These are phyloP conservation scores for Sclerospora graminicola DNA, from an alignment of 352 stramenopile species.

Conservation along the genomic window DNA sequence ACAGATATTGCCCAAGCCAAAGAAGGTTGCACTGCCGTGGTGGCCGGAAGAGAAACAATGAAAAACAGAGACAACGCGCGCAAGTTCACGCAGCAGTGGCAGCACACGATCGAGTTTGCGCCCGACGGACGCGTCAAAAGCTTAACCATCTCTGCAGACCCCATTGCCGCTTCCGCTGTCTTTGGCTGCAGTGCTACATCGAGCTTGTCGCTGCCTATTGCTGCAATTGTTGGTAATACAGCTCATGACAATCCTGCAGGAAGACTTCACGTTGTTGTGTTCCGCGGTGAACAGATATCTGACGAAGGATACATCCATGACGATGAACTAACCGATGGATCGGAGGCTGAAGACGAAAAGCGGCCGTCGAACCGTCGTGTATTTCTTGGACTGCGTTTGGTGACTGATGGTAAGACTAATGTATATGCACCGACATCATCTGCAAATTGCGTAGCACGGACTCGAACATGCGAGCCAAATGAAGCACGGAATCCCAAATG, in stretches of 20 bases:
- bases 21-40: conserved; percentile 71
- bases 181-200: conserved; percentile 84
- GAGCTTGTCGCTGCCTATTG: conserved; percentile 75
- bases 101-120: conserved; percentile 85
- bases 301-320: conserved; percentile 36
- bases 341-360: conserved; percentile 31
- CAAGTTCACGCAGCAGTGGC: conserved; percentile 86
- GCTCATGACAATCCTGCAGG: conserved; percentile 72
- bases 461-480: conserved; percentile 35
- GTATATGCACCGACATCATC: conserved; percentile 80
- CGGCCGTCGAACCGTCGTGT: conserved; percentile 20
- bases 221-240: conserved; percentile 68
- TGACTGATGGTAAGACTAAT: conserved; percentile 82
- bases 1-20: conserved; percentile 83
- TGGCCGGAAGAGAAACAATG: conserved; percentile 80
- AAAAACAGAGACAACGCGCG: conserved; percentile 82
- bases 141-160: conserved; percentile 76
- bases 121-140: conserved; percentile 80
- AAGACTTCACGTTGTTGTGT: conserved; percentile 63
- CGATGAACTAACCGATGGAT: conserved; percentile 42
- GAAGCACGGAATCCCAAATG: conserved; percentile 62
- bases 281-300: conserved; percentile 77
- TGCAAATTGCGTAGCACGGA: conserved; percentile 55
- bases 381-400: conserved; percentile 63
- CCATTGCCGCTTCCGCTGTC: conserved; percentile 74